A percentile compares a stretch with the other conserved stretches of the same genome.
Evolutionary conservation across 192 early-diverging fungal species (phyloP).

Genomic region (Coemansia sp.): DNA sequence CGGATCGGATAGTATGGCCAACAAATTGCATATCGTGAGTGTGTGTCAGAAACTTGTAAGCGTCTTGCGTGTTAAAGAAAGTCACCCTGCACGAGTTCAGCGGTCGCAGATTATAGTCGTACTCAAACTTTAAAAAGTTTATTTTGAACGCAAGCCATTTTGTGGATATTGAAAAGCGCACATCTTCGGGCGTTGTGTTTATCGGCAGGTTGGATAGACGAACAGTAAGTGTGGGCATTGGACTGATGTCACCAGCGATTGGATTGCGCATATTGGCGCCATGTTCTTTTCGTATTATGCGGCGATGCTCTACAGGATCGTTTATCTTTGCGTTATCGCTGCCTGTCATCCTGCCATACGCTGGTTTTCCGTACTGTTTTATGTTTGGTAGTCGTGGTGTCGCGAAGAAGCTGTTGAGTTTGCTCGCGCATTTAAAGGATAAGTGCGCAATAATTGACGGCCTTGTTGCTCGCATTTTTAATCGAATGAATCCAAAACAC

Average conservation of each 20-base stretch:
- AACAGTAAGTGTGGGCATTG: constrained; percentile 25
- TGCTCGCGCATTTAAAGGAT: neutral
- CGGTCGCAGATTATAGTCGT: constrained; percentile 27
- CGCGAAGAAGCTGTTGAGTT: neutral
- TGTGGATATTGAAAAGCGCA: constrained; percentile 12
- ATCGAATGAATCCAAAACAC: neutral
- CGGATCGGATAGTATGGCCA: constrained; percentile 16
- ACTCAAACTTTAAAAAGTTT: constrained; percentile 35
- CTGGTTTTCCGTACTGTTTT: neutral
- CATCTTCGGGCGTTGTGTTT: constrained; percentile 23
- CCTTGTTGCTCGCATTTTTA: neutral
- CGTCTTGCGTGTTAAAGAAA: constrained; percentile 25
- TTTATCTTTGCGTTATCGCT: neutral
- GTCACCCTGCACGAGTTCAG: constrained; percentile 31
- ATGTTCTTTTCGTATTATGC: constrained; percentile 1
- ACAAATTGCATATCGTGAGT: constrained; percentile 20
- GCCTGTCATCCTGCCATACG: neutral
- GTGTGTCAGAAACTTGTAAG: constrained; percentile 19
- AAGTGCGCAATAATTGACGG: neutral
- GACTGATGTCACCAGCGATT: constrained; percentile 21
- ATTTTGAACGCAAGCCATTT: constrained; percentile 5
- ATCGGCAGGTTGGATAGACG: constrained; percentile 38
- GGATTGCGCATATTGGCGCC: neutral
- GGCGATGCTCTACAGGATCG: constrained; percentile 12
- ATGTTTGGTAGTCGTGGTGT: neutral